Base-by-base conservation (phyloP, 2,329 filamentous ascomycete species). In the Xylariaceae sp. region DNA sequence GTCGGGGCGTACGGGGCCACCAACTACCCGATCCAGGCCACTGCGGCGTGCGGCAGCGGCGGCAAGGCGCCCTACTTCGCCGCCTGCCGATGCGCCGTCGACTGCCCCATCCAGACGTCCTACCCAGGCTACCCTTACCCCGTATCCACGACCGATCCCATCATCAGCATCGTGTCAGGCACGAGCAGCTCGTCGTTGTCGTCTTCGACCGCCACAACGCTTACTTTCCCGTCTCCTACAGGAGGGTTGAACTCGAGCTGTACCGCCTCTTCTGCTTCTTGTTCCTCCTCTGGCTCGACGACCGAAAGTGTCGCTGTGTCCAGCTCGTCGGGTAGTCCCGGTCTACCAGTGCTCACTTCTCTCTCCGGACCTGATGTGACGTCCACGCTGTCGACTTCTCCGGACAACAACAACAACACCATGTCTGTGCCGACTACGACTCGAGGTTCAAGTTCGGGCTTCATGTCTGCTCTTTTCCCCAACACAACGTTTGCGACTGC, bases 21-120 rank as follows among this genome's bases (percentile, higher is more conserved):
- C 13, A 43, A 53, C 36, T 54, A 47, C 27, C 53, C 53, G n/a
- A 15, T 49, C 12, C 43, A 41, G 16, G 53, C 53, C 18, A 54
- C 50, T 11, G 41, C 36, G 2, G 53, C 43, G 17, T 56, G 53
- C 19, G 53, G 53, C 13, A 51, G 39, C 36, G 26, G 34, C 12
- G 43, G 48, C 33, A 50, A 42, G 31, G 12, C 11, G 8, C 31
- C 46, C 14, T 55, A 54, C 7, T 42, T 53, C 2, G 46, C 43
- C 8, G 53, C 53, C 24, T 55, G 53, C 23, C 38, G 43, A 13
- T 54, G 53, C 16, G 33, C 38, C 23, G 40, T 41, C 17, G 37
- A 32, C 27, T 51, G 33, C 27, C 26, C 40, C n/a, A n/a, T n/a
- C n/a, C n/a, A n/a, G n/a, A n/a, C n/a, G n/a, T n/a, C n/a, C n/a